These are phyloP conservation scores for Echria macrotheca DNA, from an alignment of 495 filamentous ascomycete species.

Conservation along the genomic window DNA sequence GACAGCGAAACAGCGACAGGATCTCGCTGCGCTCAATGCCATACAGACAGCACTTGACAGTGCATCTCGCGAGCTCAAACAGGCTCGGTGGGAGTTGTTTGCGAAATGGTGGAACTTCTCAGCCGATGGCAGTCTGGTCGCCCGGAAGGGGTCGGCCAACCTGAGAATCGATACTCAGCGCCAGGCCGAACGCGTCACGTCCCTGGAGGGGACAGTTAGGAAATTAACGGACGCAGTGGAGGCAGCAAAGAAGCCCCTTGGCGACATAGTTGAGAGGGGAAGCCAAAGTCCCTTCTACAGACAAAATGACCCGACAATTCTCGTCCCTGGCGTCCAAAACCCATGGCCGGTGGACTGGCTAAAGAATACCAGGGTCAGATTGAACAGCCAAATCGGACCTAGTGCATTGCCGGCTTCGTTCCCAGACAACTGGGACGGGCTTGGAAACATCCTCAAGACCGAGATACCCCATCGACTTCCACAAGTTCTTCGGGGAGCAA, in stretches of 20 bases:
- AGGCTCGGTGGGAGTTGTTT: conserved; percentile 37
- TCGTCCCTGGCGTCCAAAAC: conserved; percentile 36
- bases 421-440: not conserved
- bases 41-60: conserved; percentile 19
- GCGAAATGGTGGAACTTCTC: conserved; percentile 35
- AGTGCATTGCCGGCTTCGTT: not conserved
- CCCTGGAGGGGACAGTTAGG: not conserved
- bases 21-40: conserved; percentile 23
- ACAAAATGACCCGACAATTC: conserved; percentile 41
- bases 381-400: conserved; percentile 23
- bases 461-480: not conserved
- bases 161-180: not conserved
- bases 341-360: conserved; percentile 45
- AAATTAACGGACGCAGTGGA: not conserved
- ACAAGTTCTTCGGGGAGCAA: not conserved
- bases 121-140: conserved; percentile 5
- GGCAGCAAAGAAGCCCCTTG: not conserved
- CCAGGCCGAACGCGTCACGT: not conserved
- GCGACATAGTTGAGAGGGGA: conserved; percentile 8
- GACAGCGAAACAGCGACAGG: not conserved
- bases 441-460: not conserved
- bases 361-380: conserved; percentile 29
- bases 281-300: conserved; percentile 23
- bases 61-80: not conserved
- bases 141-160: not conserved